phyloP scores from a whole-genome alignment of 768 basidiomycete species.

The Serendipita indica region DNA sequence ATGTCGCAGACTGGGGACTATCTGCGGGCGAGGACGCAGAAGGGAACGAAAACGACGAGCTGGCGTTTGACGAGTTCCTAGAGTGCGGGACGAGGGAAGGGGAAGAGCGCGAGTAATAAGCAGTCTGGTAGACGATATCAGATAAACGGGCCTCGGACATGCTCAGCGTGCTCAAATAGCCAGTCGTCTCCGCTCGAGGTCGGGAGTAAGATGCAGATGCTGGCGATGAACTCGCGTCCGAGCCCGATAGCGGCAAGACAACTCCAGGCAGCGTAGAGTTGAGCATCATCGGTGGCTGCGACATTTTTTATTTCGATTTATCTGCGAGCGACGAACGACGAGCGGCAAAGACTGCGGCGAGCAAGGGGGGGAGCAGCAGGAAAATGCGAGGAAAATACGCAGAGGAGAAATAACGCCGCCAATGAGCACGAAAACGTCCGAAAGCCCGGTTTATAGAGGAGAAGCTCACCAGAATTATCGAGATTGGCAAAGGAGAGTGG shows the following conservation, averaged over 20 bases:
- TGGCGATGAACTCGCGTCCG: neutral
- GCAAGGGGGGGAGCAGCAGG: neutral
- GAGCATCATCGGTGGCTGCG: conserved; percentile 5
- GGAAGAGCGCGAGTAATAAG: conserved; percentile 6
- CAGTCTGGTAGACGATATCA: neutral
- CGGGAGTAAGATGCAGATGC: conserved; percentile 8
- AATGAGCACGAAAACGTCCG: neutral
- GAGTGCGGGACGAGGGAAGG: conserved; percentile 26
- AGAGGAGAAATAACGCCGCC: neutral
- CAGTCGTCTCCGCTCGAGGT: neutral
- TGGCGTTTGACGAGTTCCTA: conserved; percentile 23
- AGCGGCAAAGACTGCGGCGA: neutral
- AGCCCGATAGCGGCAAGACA: conserved; percentile 1
- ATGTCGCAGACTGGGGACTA: conserved; percentile 63
- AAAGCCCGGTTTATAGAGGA: neutral
- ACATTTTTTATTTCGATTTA: neutral
- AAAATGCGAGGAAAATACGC: neutral
- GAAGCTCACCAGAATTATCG: neutral
- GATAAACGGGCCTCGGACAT: conserved; percentile 10
- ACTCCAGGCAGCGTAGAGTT: conserved; percentile 7
- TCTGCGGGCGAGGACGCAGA: conserved; percentile 34
- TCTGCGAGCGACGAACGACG: neutral
- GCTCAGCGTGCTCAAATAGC: conserved; percentile 2
- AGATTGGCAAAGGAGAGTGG: neutral
- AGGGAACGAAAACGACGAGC: conserved; percentile 28